These are phyloP conservation scores for Hypoxylon sp. DNA, from an alignment of 2,329 filamentous ascomycete species.

Conservation along the genomic window DNA sequence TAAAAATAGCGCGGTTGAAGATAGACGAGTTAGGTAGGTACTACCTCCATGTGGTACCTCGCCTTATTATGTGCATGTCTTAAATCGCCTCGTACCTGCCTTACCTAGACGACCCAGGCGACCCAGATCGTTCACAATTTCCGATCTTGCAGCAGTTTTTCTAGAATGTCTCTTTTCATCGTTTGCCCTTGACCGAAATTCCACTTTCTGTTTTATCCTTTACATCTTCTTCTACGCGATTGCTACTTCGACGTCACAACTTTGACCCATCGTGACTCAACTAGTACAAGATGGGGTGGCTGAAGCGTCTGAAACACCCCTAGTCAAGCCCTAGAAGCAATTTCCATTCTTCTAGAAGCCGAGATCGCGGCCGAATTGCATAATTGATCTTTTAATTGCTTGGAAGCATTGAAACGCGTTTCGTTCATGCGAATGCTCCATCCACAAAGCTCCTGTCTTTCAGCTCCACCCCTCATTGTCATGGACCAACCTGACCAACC, in stretches of 20 bases:
- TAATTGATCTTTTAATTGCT: conserved; percentile 65
- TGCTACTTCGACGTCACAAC: conserved; percentile 27
- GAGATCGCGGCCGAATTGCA: conserved; percentile 55
- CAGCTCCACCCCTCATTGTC: conserved; percentile 45
- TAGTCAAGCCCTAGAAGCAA: conserved; percentile 46
- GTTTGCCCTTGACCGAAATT: conserved; percentile 27
- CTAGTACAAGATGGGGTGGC: conserved; percentile 30
- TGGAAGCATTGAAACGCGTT: conserved; percentile 62
- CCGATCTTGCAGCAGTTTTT: conserved; percentile 44
- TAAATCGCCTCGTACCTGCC: conserved; percentile 29
- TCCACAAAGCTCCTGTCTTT: conserved; percentile 50
- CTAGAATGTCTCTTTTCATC: conserved; percentile 25
- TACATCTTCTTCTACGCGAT: conserved; percentile 19
- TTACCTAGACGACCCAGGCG: conserved; percentile 16
- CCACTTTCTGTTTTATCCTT: conserved; percentile 18
- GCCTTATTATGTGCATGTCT: conserved; percentile 27
- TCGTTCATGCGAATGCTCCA: conserved; percentile 61
- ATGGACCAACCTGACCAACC: conserved; percentile 24
- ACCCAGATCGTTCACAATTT: conserved; percentile 44
- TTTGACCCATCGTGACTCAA: conserved; percentile 9
- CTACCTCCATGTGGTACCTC: conserved; percentile 15
- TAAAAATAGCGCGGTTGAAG: conserved; percentile 36
- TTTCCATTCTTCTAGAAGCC: conserved; percentile 49
- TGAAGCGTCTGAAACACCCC: conserved; percentile 44
- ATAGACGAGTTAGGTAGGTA: conserved; percentile 11